These are phyloP conservation scores for Vigna mungo DNA, from an alignment of 306 rosid species.

Conservation along the genomic window DNA sequence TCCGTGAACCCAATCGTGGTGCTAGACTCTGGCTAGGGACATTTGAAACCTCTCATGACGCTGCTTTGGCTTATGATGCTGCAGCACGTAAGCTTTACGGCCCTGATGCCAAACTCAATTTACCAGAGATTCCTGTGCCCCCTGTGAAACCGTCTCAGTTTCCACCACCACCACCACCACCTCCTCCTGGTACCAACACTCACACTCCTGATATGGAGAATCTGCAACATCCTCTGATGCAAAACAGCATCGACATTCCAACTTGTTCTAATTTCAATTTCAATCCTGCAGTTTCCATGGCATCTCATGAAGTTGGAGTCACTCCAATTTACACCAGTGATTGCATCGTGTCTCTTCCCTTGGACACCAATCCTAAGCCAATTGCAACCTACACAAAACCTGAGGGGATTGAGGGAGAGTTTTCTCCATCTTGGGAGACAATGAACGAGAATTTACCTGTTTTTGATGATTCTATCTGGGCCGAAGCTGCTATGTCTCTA, in stretches of 20 bases:
- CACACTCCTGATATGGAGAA: conserved; percentile 19
- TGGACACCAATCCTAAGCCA: background rate
- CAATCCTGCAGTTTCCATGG: conserved; percentile 9
- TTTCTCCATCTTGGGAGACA: conserved; percentile 53
- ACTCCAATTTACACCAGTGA: conserved; percentile 32
- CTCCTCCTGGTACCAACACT: background rate
- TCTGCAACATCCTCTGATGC: conserved; percentile 8
- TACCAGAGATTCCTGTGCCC: conserved; percentile 49
- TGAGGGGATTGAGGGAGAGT: conserved; percentile 32
- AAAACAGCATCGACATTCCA: conserved; percentile 4
- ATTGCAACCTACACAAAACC: conserved; percentile 6
- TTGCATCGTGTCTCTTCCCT: conserved; percentile 37
- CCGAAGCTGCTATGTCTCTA: conserved; percentile 73
- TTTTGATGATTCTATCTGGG: conserved; percentile 74
- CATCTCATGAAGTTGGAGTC: conserved; percentile 40
- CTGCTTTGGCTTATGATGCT: conserved; percentile 85
- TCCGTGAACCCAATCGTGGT: conserved; percentile 93
- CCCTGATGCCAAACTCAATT: conserved; percentile 79
- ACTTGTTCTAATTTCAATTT: background rate
- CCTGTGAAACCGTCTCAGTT: background rate
- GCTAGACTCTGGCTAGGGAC: conserved; percentile 97
- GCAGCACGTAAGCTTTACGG: conserved; percentile 87
- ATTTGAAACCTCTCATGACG: conserved; percentile 74
- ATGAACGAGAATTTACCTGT: conserved; percentile 46
- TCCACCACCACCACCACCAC: conserved; percentile 16